Base-by-base conservation (phyloP, 768 basidiomycete species). In the Flagelloscypha sp. region DNA sequence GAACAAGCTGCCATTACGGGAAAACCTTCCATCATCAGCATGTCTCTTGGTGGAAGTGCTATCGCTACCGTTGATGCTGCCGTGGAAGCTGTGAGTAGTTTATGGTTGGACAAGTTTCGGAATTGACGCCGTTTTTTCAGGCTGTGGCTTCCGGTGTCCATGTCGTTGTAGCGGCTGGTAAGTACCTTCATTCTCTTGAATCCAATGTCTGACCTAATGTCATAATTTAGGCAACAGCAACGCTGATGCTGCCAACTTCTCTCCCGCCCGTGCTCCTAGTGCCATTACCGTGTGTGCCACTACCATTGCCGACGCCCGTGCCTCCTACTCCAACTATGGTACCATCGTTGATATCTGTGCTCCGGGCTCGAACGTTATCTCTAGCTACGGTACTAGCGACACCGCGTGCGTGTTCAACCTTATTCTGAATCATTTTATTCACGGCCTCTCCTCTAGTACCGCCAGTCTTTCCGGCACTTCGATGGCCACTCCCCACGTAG, bases 251-350 rank as follows among this genome's bases (percentile, higher is more conserved):
- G 40, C 31, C 7, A 40, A 15, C 30, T 49, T 47, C 16, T 60
- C 57, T 30, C 66, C 65, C 12, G 63, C 64, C 17, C 53, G 59
- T 30, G 54, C 52, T 2, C 44, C 55, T 4, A 40, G 42, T 11
- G 64, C 56, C 17, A 61, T 56, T 37, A 66, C 65, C 16, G 60
- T 68, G 23, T 65, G 61, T 24, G 61, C 65, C 7, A 52, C 45
- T n/a, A 54, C 48, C 28, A 64, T 68, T 43, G 40, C 43, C 6
- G 65, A 63, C 31, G 44, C 45, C 4, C 48, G 57, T 6, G 54
- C 58, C 18, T 50, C 39, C 5, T 63, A 56, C 57, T 66, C 63
- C 33, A 66, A 67, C 52, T 64, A 48, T 33, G 66, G 66, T 13
- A 12, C 49, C 13, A 43, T 54, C 28, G 58, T 68, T 39, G 58